Evolutionary conservation across 495 filamentous ascomycete genomes (phyloP), one percentile per base, ranked within the genome.

Genomic region (Aspergillus nanangensis): DNA sequence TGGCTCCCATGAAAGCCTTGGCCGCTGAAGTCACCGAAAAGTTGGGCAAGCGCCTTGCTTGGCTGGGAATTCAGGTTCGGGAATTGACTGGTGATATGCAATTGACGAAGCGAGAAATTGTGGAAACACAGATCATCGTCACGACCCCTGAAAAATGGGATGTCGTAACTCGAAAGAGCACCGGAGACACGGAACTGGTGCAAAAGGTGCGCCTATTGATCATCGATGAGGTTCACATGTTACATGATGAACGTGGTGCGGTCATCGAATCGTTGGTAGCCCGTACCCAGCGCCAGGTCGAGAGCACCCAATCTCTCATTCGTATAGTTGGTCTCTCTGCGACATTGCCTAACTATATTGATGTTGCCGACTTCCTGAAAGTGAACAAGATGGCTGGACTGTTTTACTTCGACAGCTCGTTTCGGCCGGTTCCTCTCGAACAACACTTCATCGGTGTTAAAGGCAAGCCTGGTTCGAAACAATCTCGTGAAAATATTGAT

Each of bases 71-170:
- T 43, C 75, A 86, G 51, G 90, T 86, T 44, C 83, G 92, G 27
- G 93, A 99, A 67, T 77, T 92, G 52, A 99, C 93, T 33, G 93
- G 92, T 53, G 93, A 99, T 67, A 97, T 96, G 91, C 94, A 99
- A 53, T 74, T 99, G 50, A 95, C 92, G 27, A 99, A 99, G 69
- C 80, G 87, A 2, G 94, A 99, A 67, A 95, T 99, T 47, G 75
- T 92, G 23, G 81, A 87, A 53, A 99, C 93, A 2, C 94, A 99
- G 64, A 91, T 99, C 46, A 96, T 99, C 50, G 94, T 99, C 13
- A 99, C 93, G 0, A 99, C 93, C 8, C 93, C 93, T 39, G 93
- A 99, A 63, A 99, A 99, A 72, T 99, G 93, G 93, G 93, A 99
- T 67, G 92, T 97, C 10, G 86, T 97, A 24, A 99, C 93, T 8